These are phyloP conservation scores for Metschnikowia reukaufii DNA, from an alignment of 805 yeast species.

Conservation along the genomic window DNA sequence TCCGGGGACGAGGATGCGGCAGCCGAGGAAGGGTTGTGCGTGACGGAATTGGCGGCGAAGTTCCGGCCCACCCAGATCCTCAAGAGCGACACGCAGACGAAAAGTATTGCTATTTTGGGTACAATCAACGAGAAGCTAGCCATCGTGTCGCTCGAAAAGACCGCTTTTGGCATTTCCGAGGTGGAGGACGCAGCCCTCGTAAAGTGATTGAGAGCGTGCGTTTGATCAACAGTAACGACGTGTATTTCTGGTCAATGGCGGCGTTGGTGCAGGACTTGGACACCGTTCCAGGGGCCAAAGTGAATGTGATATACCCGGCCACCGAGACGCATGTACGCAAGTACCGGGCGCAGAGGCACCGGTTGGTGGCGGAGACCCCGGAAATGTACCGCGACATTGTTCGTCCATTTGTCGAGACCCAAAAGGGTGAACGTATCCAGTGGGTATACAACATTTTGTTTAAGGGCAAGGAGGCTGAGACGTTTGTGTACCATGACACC, in stretches of 20 bases:
- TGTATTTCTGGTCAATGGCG: slow-evolving; percentile 79
- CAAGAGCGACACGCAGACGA: slow-evolving; percentile 63
- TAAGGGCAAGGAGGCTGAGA: slow-evolving; percentile 81
- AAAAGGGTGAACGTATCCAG: slow-evolving; percentile 73
- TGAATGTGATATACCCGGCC: slow-evolving; percentile 86
- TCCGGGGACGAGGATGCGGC: neutral
- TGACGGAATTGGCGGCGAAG: slow-evolving; percentile 5
- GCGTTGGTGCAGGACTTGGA: slow-evolving; percentile 48
- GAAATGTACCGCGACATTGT: slow-evolving; percentile 62
- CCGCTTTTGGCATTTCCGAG: slow-evolving; percentile 47
- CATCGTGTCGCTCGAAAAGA: slow-evolving; percentile 69
- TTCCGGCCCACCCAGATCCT: slow-evolving; percentile 37
- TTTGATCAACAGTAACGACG: slow-evolving; percentile 68
- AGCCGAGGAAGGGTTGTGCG: neutral
- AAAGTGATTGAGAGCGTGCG: slow-evolving; percentile 21
- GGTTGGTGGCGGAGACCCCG: slow-evolving; percentile 78
- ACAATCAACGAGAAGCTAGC: slow-evolving; percentile 59
- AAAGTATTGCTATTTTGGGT: slow-evolving; percentile 69
- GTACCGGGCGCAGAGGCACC: slow-evolving; percentile 59
- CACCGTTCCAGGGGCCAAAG: slow-evolving; percentile 58
- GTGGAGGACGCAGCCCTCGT: slow-evolving; percentile 19
- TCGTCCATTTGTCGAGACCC: slow-evolving; percentile 71
- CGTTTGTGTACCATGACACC: slow-evolving; percentile 66
- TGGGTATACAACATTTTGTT: slow-evolving; percentile 89
- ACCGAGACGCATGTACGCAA: slow-evolving; percentile 81